Evolutionary conservation across 1,284 basidiomycete genomes (phyloP).

Genomic region (Termitomyces sp.): DNA sequence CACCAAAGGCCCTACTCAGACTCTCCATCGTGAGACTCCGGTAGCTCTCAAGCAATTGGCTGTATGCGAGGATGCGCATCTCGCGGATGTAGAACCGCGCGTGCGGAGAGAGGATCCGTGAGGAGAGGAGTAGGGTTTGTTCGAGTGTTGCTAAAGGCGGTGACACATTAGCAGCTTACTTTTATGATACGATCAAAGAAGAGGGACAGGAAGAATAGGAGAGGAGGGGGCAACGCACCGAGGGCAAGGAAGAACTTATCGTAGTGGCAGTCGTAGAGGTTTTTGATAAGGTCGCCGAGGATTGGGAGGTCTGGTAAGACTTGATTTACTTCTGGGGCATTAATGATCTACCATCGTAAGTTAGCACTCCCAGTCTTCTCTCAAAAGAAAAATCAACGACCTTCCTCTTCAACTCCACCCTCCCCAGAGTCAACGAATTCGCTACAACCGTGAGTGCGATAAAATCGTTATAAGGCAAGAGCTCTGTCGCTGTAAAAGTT

Average conservation of each 20-base stretch:
- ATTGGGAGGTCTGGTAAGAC: slow-evolving; percentile 67
- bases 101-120: slow-evolving; percentile 82
- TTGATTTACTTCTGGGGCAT: slow-evolving; percentile 68
- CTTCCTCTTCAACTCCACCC: slow-evolving; percentile 92
- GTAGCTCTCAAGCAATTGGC: slow-evolving; percentile 90
- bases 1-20: slow-evolving; percentile 86
- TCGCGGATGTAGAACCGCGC: slow-evolving; percentile 91
- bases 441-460: slow-evolving; percentile 84
- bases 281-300: slow-evolving; percentile 67
- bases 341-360: slow-evolving; percentile 43
- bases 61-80: slow-evolving; percentile 95
- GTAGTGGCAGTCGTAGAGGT: slow-evolving; percentile 90
- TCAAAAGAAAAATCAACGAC: slow-evolving; percentile 22
- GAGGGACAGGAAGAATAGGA: background rate
- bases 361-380: background rate
- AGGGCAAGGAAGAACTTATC: slow-evolving; percentile 91
- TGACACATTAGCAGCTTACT: background rate
- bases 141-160: slow-evolving; percentile 71
- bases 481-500: slow-evolving; percentile 91
- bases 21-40: slow-evolving; percentile 87
- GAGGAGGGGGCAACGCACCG: slow-evolving; percentile 37
- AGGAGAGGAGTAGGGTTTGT: slow-evolving; percentile 82
- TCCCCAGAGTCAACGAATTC: slow-evolving; percentile 71
- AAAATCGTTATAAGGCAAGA: slow-evolving; percentile 90
- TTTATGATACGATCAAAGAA: background rate